Conservation (phyloP, 345 rosid species). For the Kandelia obovata region DNA sequence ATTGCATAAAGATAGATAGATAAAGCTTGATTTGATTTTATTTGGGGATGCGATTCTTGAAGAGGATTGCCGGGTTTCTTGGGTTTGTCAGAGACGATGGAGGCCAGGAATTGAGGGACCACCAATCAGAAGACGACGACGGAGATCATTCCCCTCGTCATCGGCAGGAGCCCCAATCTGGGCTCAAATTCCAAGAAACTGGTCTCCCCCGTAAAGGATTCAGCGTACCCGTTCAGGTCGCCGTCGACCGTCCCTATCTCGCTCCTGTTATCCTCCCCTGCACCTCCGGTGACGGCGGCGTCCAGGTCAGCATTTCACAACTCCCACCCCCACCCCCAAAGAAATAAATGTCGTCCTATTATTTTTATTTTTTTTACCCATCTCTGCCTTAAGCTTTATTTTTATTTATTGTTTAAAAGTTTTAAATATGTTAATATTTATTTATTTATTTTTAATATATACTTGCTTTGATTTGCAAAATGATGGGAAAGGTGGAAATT, state of each 20-base stretch:
- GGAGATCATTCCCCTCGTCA: too few species aligned
- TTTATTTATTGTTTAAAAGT: too few species aligned
- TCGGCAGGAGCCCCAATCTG: slow-evolving; percentile 4
- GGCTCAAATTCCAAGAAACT: slow-evolving; percentile 42
- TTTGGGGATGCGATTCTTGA: slow-evolving; percentile 64
- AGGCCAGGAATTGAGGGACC: slow-evolving; percentile 42
- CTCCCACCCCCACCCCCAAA: too few species aligned
- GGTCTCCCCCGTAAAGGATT: slow-evolving; percentile 79
- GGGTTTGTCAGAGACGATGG: slow-evolving; percentile 69
- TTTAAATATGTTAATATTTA: too few species aligned
- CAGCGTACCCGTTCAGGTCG: slow-evolving; percentile 74
- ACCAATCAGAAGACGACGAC: slow-evolving; percentile 26
- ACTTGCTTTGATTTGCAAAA: too few species aligned
- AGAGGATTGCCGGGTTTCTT: slow-evolving; percentile 73
- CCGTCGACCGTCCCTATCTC: slow-evolving; percentile 60
- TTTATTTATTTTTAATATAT: too few species aligned
- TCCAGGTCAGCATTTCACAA: slow-evolving; percentile 54
- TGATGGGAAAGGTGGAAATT: too few species aligned
- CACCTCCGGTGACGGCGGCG: slow-evolving; percentile 73
- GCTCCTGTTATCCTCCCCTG: slow-evolving; percentile 68
- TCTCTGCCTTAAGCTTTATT: too few species aligned
- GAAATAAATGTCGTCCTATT: too few species aligned
- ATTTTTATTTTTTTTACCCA: too few species aligned
- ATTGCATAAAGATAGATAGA: too few species aligned
- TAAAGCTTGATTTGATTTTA: not conserved